Conservation (phyloP, 768 basidiomycete species). For the Boletus rubescentipes region DNA sequence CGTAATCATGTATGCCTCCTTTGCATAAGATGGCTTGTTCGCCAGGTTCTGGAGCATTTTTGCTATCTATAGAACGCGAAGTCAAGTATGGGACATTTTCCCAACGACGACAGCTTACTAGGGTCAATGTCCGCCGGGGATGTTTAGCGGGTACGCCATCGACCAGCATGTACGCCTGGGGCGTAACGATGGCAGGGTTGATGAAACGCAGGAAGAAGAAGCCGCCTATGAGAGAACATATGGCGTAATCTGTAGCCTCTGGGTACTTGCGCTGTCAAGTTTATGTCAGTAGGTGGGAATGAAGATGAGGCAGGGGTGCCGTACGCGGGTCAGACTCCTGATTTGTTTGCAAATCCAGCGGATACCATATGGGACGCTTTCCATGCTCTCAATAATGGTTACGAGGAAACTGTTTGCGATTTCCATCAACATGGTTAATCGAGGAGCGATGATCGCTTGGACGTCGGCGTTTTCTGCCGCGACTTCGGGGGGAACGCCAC, state of each 20-base stretch:
- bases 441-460: constrained; percentile 95
- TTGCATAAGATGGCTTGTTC: constrained; percentile 97
- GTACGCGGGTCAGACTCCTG: constrained; percentile 88
- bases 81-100: neutral
- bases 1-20: constrained; percentile 98
- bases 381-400: constrained; percentile 98
- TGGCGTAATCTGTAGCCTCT: constrained; percentile 96
- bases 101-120: constrained; percentile 46
- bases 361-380: constrained; percentile 98
- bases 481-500: constrained; percentile 92
- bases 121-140: constrained; percentile 91
- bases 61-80: constrained; percentile 65
- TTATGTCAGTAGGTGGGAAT: constrained; percentile 9
- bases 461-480: constrained; percentile 94
- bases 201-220: constrained; percentile 99
- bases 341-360: constrained; percentile 99
- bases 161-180: constrained; percentile 99
- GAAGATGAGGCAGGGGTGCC: constrained; percentile 21
- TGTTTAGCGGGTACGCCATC: constrained; percentile 98
- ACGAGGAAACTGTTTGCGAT: constrained; percentile 97
- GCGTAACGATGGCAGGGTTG: constrained; percentile 98
- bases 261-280: constrained; percentile 88
- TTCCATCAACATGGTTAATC: constrained; percentile 99
- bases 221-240: constrained; percentile 97
- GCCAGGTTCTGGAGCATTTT: constrained; percentile 99